Evolutionary conservation across 2,329 filamentous ascomycete genomes (phyloP).

Genomic region (Parastagonospora nodorum): DNA sequence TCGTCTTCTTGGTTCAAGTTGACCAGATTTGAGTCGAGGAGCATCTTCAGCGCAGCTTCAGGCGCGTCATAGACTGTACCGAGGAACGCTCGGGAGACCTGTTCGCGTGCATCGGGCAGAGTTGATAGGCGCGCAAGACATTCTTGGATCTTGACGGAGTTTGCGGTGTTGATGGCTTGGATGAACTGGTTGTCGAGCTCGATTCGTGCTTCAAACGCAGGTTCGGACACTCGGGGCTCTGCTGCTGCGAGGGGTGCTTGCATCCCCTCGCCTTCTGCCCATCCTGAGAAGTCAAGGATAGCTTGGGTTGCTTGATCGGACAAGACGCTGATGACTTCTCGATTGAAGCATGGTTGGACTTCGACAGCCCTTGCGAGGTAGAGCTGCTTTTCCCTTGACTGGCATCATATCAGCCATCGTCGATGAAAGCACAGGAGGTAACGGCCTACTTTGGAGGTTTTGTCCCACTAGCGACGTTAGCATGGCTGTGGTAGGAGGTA

Average conservation of each 20-base stretch:
- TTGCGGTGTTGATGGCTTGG: slow-evolving; percentile 83
- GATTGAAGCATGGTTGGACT: slow-evolving; percentile 97
- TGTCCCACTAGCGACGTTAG: slow-evolving; percentile 77
- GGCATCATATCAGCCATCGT: slow-evolving; percentile 40
- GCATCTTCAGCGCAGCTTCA: slow-evolving; percentile 72
- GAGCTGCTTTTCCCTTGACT: slow-evolving; percentile 95
- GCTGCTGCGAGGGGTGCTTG: slow-evolving; percentile 58
- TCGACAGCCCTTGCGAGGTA: slow-evolving; percentile 96
- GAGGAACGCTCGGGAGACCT: slow-evolving; percentile 87
- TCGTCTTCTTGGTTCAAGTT: slow-evolving; percentile 94
- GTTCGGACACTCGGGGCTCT: slow-evolving; percentile 38
- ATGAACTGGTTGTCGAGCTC: slow-evolving; percentile 88
- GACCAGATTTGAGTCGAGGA: slow-evolving; percentile 81
- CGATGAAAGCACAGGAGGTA: slow-evolving; percentile 16
- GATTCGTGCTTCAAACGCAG: slow-evolving; percentile 71
- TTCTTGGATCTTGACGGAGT: slow-evolving; percentile 76
- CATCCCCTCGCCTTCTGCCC: slow-evolving; percentile 95
- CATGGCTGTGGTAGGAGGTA: slow-evolving; percentile 7
- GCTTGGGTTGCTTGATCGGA: slow-evolving; percentile 98
- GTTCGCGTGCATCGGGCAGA: slow-evolving; percentile 68
- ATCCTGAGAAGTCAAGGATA: slow-evolving; percentile 89
- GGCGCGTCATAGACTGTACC: slow-evolving; percentile 87
- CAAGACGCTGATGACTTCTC: slow-evolving; percentile 92
- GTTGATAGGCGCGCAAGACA: slow-evolving; percentile 74
- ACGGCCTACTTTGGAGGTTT: slow-evolving; percentile 81